These are phyloP conservation scores for Cenchrus fungigraminus DNA, from an alignment of 176 grass and related monocot genomes.

Conservation along the genomic window DNA sequence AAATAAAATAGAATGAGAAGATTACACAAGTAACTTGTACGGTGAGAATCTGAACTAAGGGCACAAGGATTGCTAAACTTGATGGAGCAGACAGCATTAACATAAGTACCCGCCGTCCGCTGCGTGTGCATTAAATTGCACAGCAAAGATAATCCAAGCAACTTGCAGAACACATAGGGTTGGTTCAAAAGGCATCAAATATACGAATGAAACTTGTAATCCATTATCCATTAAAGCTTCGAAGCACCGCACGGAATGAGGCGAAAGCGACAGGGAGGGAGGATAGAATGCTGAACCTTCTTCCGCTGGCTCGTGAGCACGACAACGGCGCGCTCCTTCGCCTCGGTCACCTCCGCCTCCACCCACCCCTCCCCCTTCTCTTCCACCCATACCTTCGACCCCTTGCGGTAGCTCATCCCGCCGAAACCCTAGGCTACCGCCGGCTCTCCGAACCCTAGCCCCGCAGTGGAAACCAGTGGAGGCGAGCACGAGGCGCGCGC, in stretches of 20 bases:
- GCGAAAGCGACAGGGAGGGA: conserved; percentile 31
- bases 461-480: conserved; percentile 6
- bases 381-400: conserved; percentile 91
- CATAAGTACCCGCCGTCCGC: not conserved
- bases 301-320: conserved; percentile 68
- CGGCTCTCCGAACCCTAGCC: conserved; percentile 37
- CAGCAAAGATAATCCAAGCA: not conserved
- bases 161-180: not conserved
- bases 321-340: conserved; percentile 51
- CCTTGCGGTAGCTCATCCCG: conserved; percentile 90
- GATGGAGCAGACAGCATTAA: not conserved
- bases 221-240: conserved; percentile 6
- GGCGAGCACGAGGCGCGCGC: conserved; percentile 23
- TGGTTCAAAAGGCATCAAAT: conserved; percentile 8
- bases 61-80: not conserved
- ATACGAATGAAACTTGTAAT: conserved; percentile 3
- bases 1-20: conserved; percentile 32
- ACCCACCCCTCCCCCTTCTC: conserved; percentile 89
- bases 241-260: conserved; percentile 43
- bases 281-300: conserved; percentile 55
- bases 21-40: conserved; percentile 21
- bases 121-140: conserved; percentile 3
- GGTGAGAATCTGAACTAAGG: not conserved
- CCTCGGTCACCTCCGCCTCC: conserved; percentile 84
- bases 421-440: conserved; percentile 50